phyloP scores from a whole-genome alignment of 441 rosid genomes.

The Biscutella laevigata region DNA sequence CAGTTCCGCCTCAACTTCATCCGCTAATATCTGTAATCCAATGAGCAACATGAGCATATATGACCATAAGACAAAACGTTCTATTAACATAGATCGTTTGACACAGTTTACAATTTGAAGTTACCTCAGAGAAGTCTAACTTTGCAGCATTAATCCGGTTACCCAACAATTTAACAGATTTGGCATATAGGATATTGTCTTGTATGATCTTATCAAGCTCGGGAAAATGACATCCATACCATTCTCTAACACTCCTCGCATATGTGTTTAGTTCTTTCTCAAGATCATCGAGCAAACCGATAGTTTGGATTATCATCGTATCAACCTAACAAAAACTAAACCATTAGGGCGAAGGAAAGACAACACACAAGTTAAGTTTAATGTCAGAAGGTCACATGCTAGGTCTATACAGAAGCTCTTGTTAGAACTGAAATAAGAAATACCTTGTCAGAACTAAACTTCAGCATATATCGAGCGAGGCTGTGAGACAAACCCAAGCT shows the following conservation, averaged over 20 bases:
- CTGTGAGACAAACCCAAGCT: constrained; percentile 93
- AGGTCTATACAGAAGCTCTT: background rate
- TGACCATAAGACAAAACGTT: background rate
- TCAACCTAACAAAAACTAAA: constrained; percentile 45
- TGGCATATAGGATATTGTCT: constrained; percentile 82
- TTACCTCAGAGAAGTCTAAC: constrained; percentile 86
- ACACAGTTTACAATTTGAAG: background rate
- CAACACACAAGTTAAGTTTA: background rate
- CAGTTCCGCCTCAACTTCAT: constrained; percentile 66
- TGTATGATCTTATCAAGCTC: constrained; percentile 84
- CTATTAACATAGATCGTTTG: background rate
- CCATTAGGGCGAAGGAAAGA: background rate
- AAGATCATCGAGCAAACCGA: constrained; percentile 83
- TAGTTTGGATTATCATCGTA: constrained; percentile 91
- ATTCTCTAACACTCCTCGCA: constrained; percentile 88
- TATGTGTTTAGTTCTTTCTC: constrained; percentile 87
- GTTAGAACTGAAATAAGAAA: too few species aligned
- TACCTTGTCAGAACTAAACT: constrained; percentile 95
- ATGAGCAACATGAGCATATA: background rate
- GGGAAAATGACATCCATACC: constrained; percentile 99
- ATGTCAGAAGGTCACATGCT: background rate
- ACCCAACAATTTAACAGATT: constrained; percentile 77
- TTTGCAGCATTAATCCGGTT: constrained; percentile 68
- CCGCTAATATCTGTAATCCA: constrained; percentile 43
- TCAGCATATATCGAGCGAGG: constrained; percentile 73